phyloP scores from a whole-genome alignment of 257 asterid species.

The Nicotiana knightiana region DNA sequence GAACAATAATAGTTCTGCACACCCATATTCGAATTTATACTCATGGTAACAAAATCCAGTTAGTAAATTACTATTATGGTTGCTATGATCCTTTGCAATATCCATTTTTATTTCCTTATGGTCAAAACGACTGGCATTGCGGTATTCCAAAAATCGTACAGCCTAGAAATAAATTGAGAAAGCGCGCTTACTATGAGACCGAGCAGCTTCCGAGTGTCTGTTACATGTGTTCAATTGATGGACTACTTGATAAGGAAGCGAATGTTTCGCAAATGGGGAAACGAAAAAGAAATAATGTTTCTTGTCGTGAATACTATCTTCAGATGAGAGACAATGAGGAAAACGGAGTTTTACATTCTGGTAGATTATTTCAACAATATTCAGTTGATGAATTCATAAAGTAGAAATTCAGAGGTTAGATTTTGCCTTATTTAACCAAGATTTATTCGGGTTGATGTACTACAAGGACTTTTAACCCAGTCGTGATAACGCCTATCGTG shows the following conservation, averaged over 20 bases:
- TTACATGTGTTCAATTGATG: background rate
- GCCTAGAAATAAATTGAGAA: too few relatives aligned
- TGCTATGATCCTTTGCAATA: too few relatives aligned
- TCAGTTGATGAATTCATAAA: conserved; percentile 6
- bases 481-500: too few relatives aligned
- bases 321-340: background rate
- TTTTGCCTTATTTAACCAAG: background rate
- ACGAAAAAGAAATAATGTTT: background rate
- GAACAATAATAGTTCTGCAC: too few relatives aligned
- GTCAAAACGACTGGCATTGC: too few relatives aligned
- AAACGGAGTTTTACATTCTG: background rate
- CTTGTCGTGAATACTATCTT: background rate
- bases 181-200: too few relatives aligned
- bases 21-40: too few relatives aligned
- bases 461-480: background rate
- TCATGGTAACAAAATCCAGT: too few relatives aligned
- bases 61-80: too few relatives aligned
- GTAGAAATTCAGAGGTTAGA: background rate
- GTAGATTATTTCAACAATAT: background rate
- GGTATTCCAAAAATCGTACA: too few relatives aligned
- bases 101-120: too few relatives aligned
- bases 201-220: background rate
- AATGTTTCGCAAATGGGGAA: background rate
- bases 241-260: background rate
- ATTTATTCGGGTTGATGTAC: background rate